Percentiles rank a stretch among this genome's conserved stretches.
phyloP scores from a whole-genome alignment of 345 rosid genomes.

The Garcia nutans region DNA sequence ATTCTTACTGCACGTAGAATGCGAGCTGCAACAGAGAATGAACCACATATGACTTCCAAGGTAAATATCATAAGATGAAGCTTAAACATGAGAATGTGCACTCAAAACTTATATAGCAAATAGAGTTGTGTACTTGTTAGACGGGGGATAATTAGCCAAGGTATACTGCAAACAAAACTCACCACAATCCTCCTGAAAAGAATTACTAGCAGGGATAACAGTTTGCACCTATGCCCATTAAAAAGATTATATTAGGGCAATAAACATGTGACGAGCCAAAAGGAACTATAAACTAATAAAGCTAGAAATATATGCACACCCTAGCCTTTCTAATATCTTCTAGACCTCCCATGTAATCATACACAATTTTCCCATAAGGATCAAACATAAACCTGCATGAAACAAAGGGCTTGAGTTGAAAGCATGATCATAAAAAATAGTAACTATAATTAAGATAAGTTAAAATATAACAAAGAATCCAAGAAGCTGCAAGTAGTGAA shows the following conservation, averaged over 20 bases:
- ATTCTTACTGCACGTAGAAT: slow-evolving; percentile 75
- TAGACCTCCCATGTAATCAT: slow-evolving; percentile 87
- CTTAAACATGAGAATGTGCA: not conserved
- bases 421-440: not conserved
- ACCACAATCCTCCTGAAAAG: slow-evolving; percentile 55
- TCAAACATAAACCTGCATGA: slow-evolving; percentile 81
- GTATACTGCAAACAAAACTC: slow-evolving; percentile 9
- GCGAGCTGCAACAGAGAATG: slow-evolving; percentile 59
- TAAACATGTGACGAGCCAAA: slow-evolving; percentile 13
- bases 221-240: slow-evolving; percentile 50
- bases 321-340: slow-evolving; percentile 86
- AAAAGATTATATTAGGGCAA: slow-evolving; percentile 17
- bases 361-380: slow-evolving; percentile 76
- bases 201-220: slow-evolving; percentile 54
- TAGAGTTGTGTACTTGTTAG: not conserved
- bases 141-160: not conserved
- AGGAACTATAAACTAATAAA: slow-evolving; percentile 26
- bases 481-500: not conserved
- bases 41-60: slow-evolving; percentile 5
- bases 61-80: slow-evolving; percentile 1
- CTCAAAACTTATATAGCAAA: not conserved
- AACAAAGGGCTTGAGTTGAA: slow-evolving; percentile 18
- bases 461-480: not conserved
- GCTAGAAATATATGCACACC: slow-evolving; percentile 70
- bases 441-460: not conserved